Percentiles rank a stretch among this genome's conserved stretches.
phyloP scores from a whole-genome alignment of 129 eudicot genomes.

The Escallonia rubra region DNA sequence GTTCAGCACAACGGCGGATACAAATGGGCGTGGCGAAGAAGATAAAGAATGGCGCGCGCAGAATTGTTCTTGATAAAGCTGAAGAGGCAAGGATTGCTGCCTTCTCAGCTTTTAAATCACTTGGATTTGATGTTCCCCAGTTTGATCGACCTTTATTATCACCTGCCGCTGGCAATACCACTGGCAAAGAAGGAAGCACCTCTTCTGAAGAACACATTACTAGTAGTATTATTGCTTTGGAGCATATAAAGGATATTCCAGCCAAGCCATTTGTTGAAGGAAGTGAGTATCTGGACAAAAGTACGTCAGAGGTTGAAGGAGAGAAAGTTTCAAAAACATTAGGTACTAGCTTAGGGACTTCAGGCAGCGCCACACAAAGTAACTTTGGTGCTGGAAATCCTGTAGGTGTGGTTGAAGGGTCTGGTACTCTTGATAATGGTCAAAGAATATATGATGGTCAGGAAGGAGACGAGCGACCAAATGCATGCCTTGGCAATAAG shows the following conservation, averaged over 20 bases:
- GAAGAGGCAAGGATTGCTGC: constrained; percentile 97
- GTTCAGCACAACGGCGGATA: constrained; percentile 55
- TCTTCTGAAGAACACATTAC: constrained; percentile 56
- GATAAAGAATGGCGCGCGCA: constrained; percentile 91
- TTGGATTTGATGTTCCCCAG: constrained; percentile 76
- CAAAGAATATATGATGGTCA: constrained; percentile 17
- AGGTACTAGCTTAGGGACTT: constrained; percentile 17
- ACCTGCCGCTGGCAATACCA: constrained; percentile 18
- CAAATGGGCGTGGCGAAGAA: constrained; percentile 93
- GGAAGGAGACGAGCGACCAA: constrained; percentile 29
- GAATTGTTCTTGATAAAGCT: constrained; percentile 88
- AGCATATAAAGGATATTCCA: constrained; percentile 16
- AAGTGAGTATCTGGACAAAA: constrained; percentile 10
- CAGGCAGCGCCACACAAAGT: constrained; percentile 24
- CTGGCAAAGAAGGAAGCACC: constrained; percentile 36
- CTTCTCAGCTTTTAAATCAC: constrained; percentile 93
- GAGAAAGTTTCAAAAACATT: constrained; percentile 21
- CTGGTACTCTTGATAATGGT: constrained; percentile 7
- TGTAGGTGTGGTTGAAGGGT: constrained; percentile 15
- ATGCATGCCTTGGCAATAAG: constrained; percentile 29
- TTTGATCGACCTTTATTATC: constrained; percentile 46
- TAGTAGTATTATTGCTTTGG: constrained; percentile 32
- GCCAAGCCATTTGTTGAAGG: constrained; percentile 2
- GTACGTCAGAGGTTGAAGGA: constrained; percentile 24
- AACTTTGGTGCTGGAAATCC: constrained; percentile 14